Percentiles rank a stretch among this genome's conserved stretches.
Evolutionary conservation across 345 rosid species (phyloP).

Genomic region (Corymbia maculata): DNA sequence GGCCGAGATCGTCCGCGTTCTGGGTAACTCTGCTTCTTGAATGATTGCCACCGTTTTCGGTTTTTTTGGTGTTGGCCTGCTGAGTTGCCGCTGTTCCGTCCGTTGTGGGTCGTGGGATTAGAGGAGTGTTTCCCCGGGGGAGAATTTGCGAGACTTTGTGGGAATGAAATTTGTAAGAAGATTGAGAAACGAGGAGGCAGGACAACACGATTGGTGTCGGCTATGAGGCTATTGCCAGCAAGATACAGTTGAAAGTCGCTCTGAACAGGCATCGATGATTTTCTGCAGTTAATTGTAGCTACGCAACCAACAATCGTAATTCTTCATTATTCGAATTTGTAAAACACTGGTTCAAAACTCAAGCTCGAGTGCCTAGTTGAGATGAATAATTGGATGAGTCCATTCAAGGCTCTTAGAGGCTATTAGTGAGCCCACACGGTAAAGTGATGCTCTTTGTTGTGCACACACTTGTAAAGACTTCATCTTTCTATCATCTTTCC

Average conservation of each 20-base stretch:
- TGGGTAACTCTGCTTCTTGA: slow-evolving; percentile 29
- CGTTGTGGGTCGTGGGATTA: neutral
- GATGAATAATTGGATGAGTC: neutral
- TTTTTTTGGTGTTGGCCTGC: neutral
- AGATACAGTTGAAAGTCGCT: neutral
- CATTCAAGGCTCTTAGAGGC: neutral
- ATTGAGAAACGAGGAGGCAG: neutral
- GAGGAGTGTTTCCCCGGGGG: neutral
- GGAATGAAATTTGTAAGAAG: neutral
- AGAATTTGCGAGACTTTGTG: neutral
- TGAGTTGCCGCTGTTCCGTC: neutral
- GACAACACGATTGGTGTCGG: neutral
- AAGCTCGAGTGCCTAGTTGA: neutral
- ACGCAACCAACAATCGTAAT: neutral
- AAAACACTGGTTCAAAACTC: neutral
- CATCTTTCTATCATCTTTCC: neutral
- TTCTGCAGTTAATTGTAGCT: neutral
- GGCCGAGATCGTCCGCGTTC: slow-evolving; percentile 96
- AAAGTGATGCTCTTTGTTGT: neutral
- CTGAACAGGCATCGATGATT: neutral
- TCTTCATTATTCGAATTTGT: neutral
- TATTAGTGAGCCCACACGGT: neutral
- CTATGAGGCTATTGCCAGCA: neutral
- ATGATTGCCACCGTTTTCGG: neutral
- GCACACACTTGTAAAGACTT: neutral